These are phyloP conservation scores for Pyricularia pennisetigena DNA, from an alignment of 2,329 filamentous ascomycete species.

Conservation along the genomic window DNA sequence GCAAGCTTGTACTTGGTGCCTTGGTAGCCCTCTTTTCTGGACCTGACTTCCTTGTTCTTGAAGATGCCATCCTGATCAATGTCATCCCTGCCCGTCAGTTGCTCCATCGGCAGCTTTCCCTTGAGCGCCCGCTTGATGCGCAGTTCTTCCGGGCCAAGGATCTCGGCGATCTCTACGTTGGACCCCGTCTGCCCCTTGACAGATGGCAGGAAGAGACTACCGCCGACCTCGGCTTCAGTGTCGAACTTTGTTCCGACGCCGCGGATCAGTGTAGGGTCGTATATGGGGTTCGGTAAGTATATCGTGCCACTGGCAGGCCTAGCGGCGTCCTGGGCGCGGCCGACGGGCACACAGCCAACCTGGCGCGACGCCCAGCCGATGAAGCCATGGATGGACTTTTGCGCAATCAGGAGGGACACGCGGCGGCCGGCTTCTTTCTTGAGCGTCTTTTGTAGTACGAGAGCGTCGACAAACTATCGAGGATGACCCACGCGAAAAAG, in stretches of 20 bases:
- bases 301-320: slow-evolving; percentile 71
- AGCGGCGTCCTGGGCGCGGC: slow-evolving; percentile 80
- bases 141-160: slow-evolving; percentile 71
- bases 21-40: slow-evolving; percentile 51
- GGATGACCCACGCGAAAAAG: background rate
- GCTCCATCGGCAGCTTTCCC: slow-evolving; percentile 61
- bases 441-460: slow-evolving; percentile 86
- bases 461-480: slow-evolving; percentile 79
- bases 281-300: slow-evolving; percentile 80
- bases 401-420: slow-evolving; percentile 85
- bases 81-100: slow-evolving; percentile 74
- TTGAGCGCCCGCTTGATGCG: slow-evolving; percentile 82
- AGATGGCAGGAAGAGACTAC: slow-evolving; percentile 78
- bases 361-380: slow-evolving; percentile 79
- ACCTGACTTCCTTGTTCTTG: slow-evolving; percentile 41
- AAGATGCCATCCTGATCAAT: slow-evolving; percentile 58
- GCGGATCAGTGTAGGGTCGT: slow-evolving; percentile 72
- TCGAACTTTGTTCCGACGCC: slow-evolving; percentile 78
- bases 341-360: slow-evolving; percentile 87
- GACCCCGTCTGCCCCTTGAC: slow-evolving; percentile 67
- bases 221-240: slow-evolving; percentile 63
- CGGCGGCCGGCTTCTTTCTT: slow-evolving; percentile 79
- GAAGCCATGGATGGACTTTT: slow-evolving; percentile 91
- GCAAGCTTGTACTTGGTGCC: slow-evolving; percentile 81
- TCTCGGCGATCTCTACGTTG: slow-evolving; percentile 75